phyloP scores from a whole-genome alignment of 2,329 filamentous ascomycete species.

The Claviceps humidiphila region DNA sequence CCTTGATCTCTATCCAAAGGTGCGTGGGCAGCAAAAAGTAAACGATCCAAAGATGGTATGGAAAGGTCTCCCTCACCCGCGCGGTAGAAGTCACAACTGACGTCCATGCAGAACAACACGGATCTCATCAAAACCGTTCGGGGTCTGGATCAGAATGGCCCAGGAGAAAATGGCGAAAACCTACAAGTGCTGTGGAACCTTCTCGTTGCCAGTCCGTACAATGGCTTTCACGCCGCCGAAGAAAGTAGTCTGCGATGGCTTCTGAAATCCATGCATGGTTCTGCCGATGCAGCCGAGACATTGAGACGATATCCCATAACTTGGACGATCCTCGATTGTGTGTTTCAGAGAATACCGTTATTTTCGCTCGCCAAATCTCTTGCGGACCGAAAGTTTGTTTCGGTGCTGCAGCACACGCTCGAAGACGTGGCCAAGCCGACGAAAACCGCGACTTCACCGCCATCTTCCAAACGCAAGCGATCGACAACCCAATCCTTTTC shows the following conservation, averaged over 20 bases:
- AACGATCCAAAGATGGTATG: slow-evolving; percentile 2
- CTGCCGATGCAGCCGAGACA: slow-evolving; percentile 33
- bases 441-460: slow-evolving; percentile 13
- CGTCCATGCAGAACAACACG: slow-evolving; percentile 15
- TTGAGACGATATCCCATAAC: slow-evolving; percentile 41
- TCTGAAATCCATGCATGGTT: slow-evolving; percentile 45
- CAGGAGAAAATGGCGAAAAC: slow-evolving; percentile 31
- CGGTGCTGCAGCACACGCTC: slow-evolving; percentile 51
- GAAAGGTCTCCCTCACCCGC: background rate
- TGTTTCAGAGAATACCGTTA: slow-evolving; percentile 52
- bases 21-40: background rate
- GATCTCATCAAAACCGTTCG: slow-evolving; percentile 39
- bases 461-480: slow-evolving; percentile 34
- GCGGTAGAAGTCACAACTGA: background rate
- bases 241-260: slow-evolving; percentile 49
- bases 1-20: background rate
- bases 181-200: slow-evolving; percentile 35
- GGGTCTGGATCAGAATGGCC: slow-evolving; percentile 39
- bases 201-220: slow-evolving; percentile 28
- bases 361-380: slow-evolving; percentile 59
- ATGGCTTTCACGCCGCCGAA: slow-evolving; percentile 38
- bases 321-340: slow-evolving; percentile 48
- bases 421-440: slow-evolving; percentile 37
- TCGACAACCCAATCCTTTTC: slow-evolving; percentile 22
- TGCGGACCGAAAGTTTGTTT: slow-evolving; percentile 54